Base-by-base conservation (phyloP, 768 basidiomycete species). In the Termitomyces sp. region DNA sequence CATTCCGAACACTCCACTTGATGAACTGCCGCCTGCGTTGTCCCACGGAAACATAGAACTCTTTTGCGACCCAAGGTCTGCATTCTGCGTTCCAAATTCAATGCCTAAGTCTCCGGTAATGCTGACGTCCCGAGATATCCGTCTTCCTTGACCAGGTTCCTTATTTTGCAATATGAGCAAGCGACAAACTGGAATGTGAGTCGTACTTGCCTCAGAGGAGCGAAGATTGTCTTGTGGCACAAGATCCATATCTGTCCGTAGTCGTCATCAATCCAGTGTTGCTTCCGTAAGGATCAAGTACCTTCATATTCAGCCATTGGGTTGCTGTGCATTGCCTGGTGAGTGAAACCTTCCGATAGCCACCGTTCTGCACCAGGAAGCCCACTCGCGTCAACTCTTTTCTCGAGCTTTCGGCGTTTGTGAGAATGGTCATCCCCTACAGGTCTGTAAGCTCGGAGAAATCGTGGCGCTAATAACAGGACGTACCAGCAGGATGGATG, bases 81-180 rank as follows among this genome's bases (percentile, higher is more conserved):
- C 71, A 44, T 77, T 75, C 33, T 75, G 70, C 11, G 71, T 65
- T 39, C 71, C 78, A 6, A 79, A 62, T 49, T 82, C 81, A 54
- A 83, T 66, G 13, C 77, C 81, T 46, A 88, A 73, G 60, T 84
- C 81, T 40, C 80, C 83, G 28, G 82, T 62, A 9, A 78, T 67
- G 45, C 84, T 86, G 15, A 79, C 78, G 13, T 84, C 81, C 20
- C 82, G 81, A 49, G 91, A 90, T 38, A 75, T 76, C n/a, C 79
- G 84, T 65, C 92, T 90, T n/a, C 81, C 90, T 86, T 91, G 89
- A 35, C 90, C 92, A 51, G 91, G 91, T 75, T 92, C 91, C 92
- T 92, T 13, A 20, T 35, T 32, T 51, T 40, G 20, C 40, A 32
- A 18, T 7, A 49, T 38, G 16, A 48, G 46, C 11, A 38, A 22